Base-by-base conservation (phyloP, 2,329 filamentous ascomycete species). In the Colletotrichum cereale region DNA sequence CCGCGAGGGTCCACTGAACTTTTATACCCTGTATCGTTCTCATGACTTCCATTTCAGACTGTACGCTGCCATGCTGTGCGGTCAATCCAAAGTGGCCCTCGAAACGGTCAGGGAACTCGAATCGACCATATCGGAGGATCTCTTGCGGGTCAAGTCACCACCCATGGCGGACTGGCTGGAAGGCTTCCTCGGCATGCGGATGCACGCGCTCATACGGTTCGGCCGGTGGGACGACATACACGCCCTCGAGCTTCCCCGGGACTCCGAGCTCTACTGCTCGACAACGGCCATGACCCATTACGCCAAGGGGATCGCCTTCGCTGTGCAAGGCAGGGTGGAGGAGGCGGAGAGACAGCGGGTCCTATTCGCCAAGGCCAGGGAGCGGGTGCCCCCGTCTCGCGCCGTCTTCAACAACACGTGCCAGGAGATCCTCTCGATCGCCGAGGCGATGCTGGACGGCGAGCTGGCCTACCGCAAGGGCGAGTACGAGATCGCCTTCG, bases 151-250 rank as follows among this genome's bases (percentile, higher is more conserved):
- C 5, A 77, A 90, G 73, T 90, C 88, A 0, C 91, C 91, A 0
- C 91, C 91, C 0, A 94, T 95, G 92, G 92, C 92, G 0, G 92
- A 95, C 79, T 95, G 91, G 89, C 83, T 95, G 1, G 93, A 95
- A 79, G 87, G 88, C 1, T 94, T 94, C 74, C 80, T 92, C 4
- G 86, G 88, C 1, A 89, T 93, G 78, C 87, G 90, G 4, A 83
- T 91, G 2, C 93, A 96, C 78, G 90, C 91, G 1, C 83, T 93
- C 21, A 85, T 96, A 55, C 89, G 93, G 0, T 96, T 95, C 75
- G 93, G 93, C 0, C 83, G 82, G 21, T 95, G 93, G 93, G 76
- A 89, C 0, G 90, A 93, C 0, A 84, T 95, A 29, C 80, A 92
- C 11, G 79, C 82, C 1, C 79, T 93, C 0, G 70, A 81, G 0